Conservation (phyloP, 768 basidiomycete genomes). For the Tulasnella calospora region DNA sequence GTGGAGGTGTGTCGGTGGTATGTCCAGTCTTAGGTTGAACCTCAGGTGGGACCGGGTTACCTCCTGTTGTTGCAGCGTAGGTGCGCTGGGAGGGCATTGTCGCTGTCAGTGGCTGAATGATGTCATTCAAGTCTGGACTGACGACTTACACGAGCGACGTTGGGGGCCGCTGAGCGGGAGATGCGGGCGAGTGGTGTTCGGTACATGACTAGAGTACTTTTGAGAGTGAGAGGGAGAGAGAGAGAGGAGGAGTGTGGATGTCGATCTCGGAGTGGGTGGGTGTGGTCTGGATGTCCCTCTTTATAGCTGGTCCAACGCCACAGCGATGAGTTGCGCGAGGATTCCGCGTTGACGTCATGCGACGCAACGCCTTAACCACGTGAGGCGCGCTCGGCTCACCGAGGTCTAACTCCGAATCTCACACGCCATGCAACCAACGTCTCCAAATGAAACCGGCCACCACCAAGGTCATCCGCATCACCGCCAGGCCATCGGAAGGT, state of each 20-base stretch:
- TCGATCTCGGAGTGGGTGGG: neutral
- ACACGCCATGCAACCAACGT: neutral
- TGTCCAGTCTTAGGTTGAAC: neutral
- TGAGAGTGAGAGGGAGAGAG: neutral
- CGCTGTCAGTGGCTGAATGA: neutral
- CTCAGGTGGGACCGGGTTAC: neutral
- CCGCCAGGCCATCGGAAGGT: neutral
- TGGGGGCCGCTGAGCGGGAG: neutral
- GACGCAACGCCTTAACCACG: neutral
- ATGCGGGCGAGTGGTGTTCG: conserved; percentile 2
- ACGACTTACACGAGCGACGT: conserved; percentile 9
- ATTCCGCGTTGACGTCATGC: conserved; percentile 8
- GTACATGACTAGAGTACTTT: neutral
- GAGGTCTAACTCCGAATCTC: neutral
- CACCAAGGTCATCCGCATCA: neutral
- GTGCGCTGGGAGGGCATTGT: neutral
- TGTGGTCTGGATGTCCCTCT: neutral
- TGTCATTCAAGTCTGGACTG: neutral
- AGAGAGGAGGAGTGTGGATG: neutral
- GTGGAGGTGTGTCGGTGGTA: neutral
- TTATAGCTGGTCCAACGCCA: neutral
- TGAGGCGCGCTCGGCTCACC: neutral
- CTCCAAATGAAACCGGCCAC: conserved; percentile 5
- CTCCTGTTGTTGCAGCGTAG: neutral
- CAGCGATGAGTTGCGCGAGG: conserved; percentile 4